Evolutionary conservation across 2,329 filamentous ascomycete species (phyloP).

Genomic region (Xylaria hypoxylon): DNA sequence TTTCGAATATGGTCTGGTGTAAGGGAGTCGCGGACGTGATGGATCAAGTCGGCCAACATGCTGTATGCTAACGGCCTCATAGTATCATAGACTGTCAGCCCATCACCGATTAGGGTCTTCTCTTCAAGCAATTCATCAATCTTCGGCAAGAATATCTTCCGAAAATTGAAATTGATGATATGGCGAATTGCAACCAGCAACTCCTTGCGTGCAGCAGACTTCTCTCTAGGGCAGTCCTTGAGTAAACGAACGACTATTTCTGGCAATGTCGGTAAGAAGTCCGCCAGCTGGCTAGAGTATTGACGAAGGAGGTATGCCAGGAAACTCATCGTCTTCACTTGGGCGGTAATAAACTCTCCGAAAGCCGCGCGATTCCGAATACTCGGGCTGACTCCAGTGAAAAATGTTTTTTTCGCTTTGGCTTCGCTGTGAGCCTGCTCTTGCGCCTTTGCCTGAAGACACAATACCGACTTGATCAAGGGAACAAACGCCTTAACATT

Average conservation of each 20-base stretch:
- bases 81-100: slow-evolving; percentile 94
- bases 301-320: slow-evolving; percentile 91
- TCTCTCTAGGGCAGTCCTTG: slow-evolving; percentile 94
- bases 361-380: slow-evolving; percentile 96
- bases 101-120: slow-evolving; percentile 92
- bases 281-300: slow-evolving; percentile 85
- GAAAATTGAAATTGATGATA: slow-evolving; percentile 99
- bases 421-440: slow-evolving; percentile 91
- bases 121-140: slow-evolving; percentile 97
- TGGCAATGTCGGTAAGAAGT: slow-evolving; percentile 87
- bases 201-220: slow-evolving; percentile 93
- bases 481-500: slow-evolving; percentile 95
- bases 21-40: slow-evolving; percentile 93
- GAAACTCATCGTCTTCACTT: slow-evolving; percentile 99
- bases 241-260: slow-evolving; percentile 90
- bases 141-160: slow-evolving; percentile 92
- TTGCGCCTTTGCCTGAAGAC: slow-evolving; percentile 91
- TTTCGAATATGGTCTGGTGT: slow-evolving; percentile 91
- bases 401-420: slow-evolving; percentile 80
- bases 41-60: slow-evolving; percentile 97
- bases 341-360: slow-evolving; percentile 96
- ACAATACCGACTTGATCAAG: slow-evolving; percentile 88
- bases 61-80: slow-evolving; percentile 96
- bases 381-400: slow-evolving; percentile 90
- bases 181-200: slow-evolving; percentile 95